These are phyloP conservation scores for Phytophthora ramorum DNA, from an alignment of 352 stramenopile species.

Conservation along the genomic window DNA sequence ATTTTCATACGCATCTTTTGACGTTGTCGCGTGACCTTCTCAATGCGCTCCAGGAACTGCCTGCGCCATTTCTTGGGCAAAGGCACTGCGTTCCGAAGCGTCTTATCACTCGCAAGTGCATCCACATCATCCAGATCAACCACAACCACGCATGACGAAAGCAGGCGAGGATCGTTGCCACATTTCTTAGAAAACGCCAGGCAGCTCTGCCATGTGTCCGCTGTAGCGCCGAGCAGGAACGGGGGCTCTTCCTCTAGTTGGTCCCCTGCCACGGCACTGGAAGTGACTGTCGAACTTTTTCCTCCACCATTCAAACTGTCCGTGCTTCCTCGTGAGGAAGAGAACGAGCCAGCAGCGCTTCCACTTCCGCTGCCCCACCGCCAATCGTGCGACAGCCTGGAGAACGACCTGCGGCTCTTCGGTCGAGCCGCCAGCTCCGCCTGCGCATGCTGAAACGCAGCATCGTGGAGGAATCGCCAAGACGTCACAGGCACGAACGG, in stretches of 20 bases:
- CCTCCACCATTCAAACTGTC: conserved; percentile 28
- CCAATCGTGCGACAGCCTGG: conserved; percentile 67
- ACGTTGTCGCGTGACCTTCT: conserved; percentile 70
- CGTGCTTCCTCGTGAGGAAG: conserved; percentile 37
- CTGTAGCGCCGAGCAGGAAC: conserved; percentile 71
- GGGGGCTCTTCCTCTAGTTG: conserved; percentile 53
- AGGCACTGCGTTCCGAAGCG: conserved; percentile 56
- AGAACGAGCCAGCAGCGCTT: conserved; percentile 22
- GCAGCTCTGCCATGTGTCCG: conserved; percentile 75
- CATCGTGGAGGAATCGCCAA: conserved; percentile 75
- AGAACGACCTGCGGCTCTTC: conserved; percentile 67
- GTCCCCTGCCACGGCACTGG: conserved; percentile 4
- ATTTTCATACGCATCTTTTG: conserved; percentile 69
- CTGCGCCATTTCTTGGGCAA: conserved; percentile 80
- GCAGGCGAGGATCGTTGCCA: conserved; percentile 57
- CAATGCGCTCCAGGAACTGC: conserved; percentile 77
- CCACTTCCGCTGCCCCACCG: conserved; percentile 56
- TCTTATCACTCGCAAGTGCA: conserved; percentile 62
- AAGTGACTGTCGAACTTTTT: conserved; percentile 11
- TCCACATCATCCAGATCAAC: conserved; percentile 70
- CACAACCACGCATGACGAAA: conserved; percentile 69
- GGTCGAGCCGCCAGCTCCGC: conserved; percentile 56
- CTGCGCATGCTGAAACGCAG: conserved; percentile 61
- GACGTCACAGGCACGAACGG: conserved; percentile 80
- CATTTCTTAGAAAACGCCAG: conserved; percentile 53